A percentile compares a stretch with the other conserved stretches of the same genome.
These are phyloP conservation scores for Lachancea waltii DNA, from an alignment of 805 yeast genomes.

Conservation along the genomic window DNA sequence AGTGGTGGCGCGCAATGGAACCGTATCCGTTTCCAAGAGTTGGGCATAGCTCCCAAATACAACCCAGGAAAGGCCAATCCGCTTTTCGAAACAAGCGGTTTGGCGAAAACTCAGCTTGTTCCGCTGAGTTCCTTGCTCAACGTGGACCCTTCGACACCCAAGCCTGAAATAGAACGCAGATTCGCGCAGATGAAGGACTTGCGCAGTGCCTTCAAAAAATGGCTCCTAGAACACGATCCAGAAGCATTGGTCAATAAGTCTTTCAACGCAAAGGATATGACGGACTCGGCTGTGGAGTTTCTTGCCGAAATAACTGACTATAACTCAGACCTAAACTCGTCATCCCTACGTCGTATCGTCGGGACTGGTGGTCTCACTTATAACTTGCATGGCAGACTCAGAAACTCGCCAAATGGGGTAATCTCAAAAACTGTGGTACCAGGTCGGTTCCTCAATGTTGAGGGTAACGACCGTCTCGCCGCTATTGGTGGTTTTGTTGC, in stretches of 20 bases:
- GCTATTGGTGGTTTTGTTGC: conserved; percentile 57
- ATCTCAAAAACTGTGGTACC: conserved; percentile 49
- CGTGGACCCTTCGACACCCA: conserved; percentile 13
- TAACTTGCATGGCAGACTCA: conserved; percentile 57
- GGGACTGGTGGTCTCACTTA: conserved; percentile 79
- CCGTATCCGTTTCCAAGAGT: conserved; percentile 60
- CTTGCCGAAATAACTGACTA: conserved; percentile 26
- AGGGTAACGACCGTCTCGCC: conserved; percentile 37
- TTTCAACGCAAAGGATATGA: conserved; percentile 31
- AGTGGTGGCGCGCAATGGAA: conserved; percentile 51
- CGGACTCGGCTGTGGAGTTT: conserved; percentile 37
- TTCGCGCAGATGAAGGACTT: conserved; percentile 40
- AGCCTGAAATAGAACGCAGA: conserved; percentile 21
- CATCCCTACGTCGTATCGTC: conserved; percentile 33
- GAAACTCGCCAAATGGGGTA: conserved; percentile 66
- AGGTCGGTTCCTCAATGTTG: conserved; percentile 54
- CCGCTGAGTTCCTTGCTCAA: conserved; percentile 19
- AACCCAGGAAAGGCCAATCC: conserved; percentile 31
- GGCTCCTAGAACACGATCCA: conserved; percentile 49
- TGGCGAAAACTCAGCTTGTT: conserved; percentile 16
- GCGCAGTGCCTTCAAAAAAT: conserved; percentile 47
- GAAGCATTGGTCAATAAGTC: conserved; percentile 30
- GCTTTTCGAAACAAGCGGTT: conserved; percentile 24
- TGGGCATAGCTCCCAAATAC: conserved; percentile 40
- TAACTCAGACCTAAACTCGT: conserved; percentile 6